Evolutionary conservation across 2,329 filamentous ascomycete genomes (phyloP), one percentile per base, ranked within the genome.

Genomic region (Cercospora janseana): DNA sequence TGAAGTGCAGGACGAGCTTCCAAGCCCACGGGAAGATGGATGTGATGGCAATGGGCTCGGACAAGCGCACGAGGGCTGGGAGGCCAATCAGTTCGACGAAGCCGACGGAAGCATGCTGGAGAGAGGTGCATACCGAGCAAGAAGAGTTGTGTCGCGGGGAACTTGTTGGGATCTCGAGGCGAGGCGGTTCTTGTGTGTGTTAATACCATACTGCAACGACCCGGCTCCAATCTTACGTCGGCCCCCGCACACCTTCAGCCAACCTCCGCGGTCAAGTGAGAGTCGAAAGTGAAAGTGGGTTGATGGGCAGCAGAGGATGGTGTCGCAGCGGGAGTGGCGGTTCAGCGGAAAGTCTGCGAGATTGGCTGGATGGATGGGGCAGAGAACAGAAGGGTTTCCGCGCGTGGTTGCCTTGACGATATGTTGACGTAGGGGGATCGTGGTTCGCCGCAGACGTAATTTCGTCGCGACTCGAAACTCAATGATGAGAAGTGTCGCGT

Each of bases 1-100:
- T 65, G 69, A 89, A 89, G 60, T 82, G 78, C 70, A 87, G 87
- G 59, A 92, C 84, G 60, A 92, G 82, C 53, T 86, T 80, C 86
- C 87, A 94, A 53, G 88, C 88, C 70, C 95, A 96, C 15, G 91
- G 91, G 63, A 92, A 94, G 70, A 95, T 93, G 65, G 88, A 93
- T 1, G 90, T 95, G 57, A 96, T 80, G 43, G 91, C 90, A 62
- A 96, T 92, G 16, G 91, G 91, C 70, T 96, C 91, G 46, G 90
- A 88, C 60, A 96, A 82, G 56, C 91, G 88, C 66, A 94, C 91
- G 76, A 95, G 88, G 68, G 89, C 90, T 95, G 62, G 21, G 18
- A 18, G 16, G 12, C 15, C n/a, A n/a, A 15, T 53, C 24, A 49
- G 34, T n/a, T 18, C 6, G 6, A 9, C 6, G 23, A 20, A 0